A percentile compares a stretch with the other conserved stretches of the same genome.
Conservation (phyloP, 2,329 filamentous ascomycete genomes). For the Aspergillus pseudoglaucus region DNA sequence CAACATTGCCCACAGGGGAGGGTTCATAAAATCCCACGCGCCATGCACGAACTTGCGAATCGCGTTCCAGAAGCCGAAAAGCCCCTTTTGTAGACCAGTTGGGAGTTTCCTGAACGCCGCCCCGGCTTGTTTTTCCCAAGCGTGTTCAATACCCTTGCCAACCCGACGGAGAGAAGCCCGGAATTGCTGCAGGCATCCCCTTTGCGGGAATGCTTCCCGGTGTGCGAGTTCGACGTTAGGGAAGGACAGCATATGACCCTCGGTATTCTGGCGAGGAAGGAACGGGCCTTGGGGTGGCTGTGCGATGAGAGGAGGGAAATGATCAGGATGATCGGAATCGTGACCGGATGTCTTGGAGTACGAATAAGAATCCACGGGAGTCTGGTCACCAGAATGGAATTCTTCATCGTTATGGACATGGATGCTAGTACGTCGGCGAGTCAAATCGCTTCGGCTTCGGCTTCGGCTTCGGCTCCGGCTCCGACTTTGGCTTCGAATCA, state of each 20-base stretch:
- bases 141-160: slow-evolving; percentile 12
- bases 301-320: slow-evolving; percentile 20
- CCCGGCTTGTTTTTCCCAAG: slow-evolving; percentile 15
- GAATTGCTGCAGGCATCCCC: slow-evolving; percentile 23
- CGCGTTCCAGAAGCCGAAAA: slow-evolving; percentile 39
- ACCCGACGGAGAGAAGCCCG: slow-evolving; percentile 18
- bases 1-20: slow-evolving; percentile 95
- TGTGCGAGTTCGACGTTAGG: slow-evolving; percentile 28
- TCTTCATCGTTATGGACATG: slow-evolving; percentile 12
- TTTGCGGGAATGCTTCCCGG: slow-evolving; percentile 17
- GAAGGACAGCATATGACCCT: slow-evolving; percentile 58
- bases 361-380: slow-evolving; percentile 31
- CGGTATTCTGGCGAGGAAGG: slow-evolving; percentile 33
- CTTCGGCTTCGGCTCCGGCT: not conserved
- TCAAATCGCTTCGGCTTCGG: slow-evolving; percentile 11
- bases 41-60: slow-evolving; percentile 55
- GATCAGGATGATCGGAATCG: slow-evolving; percentile 7
- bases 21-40: slow-evolving; percentile 94
- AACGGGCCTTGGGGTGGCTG: slow-evolving; percentile 30
- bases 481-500: slow-evolving; percentile 27
- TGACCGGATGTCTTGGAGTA: slow-evolving; percentile 27
- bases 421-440: slow-evolving; percentile 5
- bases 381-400: slow-evolving; percentile 35
- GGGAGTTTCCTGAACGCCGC: slow-evolving; percentile 47
- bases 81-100: slow-evolving; percentile 43